These are phyloP conservation scores for Umbelopsis sp. DNA, from an alignment of 192 early-diverging fungal genomes.

Conservation along the genomic window DNA sequence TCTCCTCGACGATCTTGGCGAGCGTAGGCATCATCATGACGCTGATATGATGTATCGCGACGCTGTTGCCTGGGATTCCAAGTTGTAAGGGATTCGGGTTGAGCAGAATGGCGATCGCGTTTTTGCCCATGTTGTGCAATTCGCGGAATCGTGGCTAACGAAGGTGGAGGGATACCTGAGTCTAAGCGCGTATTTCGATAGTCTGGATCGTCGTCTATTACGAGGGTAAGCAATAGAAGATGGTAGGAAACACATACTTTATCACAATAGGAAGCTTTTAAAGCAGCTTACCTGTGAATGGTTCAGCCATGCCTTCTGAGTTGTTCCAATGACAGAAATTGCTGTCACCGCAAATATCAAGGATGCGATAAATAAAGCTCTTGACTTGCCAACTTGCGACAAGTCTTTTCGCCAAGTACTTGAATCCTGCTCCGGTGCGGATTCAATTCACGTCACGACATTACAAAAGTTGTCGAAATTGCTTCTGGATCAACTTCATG, in stretches of 20 bases:
- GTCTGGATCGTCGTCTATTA: constrained; percentile 43
- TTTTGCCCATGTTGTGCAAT: constrained; percentile 29
- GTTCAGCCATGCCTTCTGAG: constrained; percentile 5
- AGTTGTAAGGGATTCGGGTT: constrained; percentile 33
- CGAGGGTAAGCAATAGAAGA: neutral
- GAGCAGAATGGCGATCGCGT: constrained; percentile 21
- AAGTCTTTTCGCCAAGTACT: neutral
- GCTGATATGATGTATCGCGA: constrained; percentile 34
- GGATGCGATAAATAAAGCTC: constrained; percentile 2
- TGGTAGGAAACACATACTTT: neutral
- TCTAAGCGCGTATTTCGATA: constrained; percentile 45
- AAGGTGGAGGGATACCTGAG: constrained; percentile 49
- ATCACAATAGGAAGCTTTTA: too few relatives aligned
- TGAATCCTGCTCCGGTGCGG: neutral
- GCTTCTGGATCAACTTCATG: neutral
- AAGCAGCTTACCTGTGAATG: neutral
- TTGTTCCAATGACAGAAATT: constrained; percentile 16
- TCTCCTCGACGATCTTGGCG: constrained; percentile 26
- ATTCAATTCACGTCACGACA: neutral
- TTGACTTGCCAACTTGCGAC: neutral
- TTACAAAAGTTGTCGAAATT: neutral
- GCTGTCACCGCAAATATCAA: constrained; percentile 6
- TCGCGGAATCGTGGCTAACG: constrained; percentile 40
- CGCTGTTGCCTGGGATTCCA: constrained; percentile 41
- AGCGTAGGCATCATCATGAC: constrained; percentile 28